Percentiles rank a stretch among this genome's conserved stretches.
Evolutionary conservation across 768 basidiomycete genomes (phyloP).

Genomic region (Trametes meyenii): DNA sequence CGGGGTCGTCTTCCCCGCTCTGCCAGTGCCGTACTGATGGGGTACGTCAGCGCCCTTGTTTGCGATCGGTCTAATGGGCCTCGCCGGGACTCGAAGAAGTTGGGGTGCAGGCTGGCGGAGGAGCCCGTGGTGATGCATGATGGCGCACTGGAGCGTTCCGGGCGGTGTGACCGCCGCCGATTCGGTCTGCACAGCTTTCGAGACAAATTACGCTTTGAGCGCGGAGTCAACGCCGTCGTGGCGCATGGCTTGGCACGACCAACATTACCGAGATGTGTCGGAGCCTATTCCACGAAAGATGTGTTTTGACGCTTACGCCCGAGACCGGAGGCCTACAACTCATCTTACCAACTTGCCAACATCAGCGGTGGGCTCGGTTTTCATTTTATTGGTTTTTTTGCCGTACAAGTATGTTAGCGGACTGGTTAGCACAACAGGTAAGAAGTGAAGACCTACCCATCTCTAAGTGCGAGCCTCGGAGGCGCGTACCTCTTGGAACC

Average conservation of each 20-base stretch:
- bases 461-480: too few species aligned
- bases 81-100: not conserved
- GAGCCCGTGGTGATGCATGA: not conserved
- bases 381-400: too few species aligned
- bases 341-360: too few species aligned
- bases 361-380: too few species aligned
- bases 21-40: not conserved
- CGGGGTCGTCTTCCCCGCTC: not conserved
- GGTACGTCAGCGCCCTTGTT: not conserved
- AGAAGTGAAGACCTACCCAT: too few species aligned
- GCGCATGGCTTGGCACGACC: not conserved
- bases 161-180: not conserved
- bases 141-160: not conserved
- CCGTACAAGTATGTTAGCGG: too few species aligned
- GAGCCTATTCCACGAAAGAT: too few species aligned
- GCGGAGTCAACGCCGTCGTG: conserved; percentile 1
- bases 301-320: too few species aligned
- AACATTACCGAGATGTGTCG: too few species aligned
- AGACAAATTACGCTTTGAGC: not conserved
- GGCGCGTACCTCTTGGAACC: too few species aligned
- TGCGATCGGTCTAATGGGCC: not conserved
- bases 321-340: too few species aligned
- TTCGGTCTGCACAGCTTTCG: conserved; percentile 1
- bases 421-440: too few species aligned
- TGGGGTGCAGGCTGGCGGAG: not conserved